Evolutionary conservation across 1,139 yeast species (phyloP).

Genomic region (Hansenula sp.): DNA sequence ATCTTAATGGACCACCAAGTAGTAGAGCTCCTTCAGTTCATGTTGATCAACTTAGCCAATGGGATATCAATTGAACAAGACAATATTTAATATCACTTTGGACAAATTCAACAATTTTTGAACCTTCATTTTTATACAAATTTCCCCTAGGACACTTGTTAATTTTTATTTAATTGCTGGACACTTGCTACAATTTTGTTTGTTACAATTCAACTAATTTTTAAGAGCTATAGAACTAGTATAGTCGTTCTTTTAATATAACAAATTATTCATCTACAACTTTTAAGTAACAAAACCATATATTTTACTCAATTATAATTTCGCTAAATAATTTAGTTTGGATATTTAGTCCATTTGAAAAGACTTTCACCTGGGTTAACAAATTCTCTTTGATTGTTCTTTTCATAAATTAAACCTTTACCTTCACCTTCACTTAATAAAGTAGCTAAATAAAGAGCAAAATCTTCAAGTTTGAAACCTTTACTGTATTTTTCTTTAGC

Average conservation of each 20-base stretch:
- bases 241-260: too few species aligned
- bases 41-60: constrained; percentile 23
- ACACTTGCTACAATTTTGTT: neutral
- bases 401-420: constrained; percentile 32
- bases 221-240: too few species aligned
- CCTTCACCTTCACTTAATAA: constrained; percentile 34
- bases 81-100: neutral
- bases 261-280: neutral
- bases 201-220: too few species aligned
- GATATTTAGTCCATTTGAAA: constrained; percentile 45
- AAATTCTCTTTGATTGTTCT: constrained; percentile 39
- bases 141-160: neutral
- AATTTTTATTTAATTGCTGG: neutral
- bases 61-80: neutral
- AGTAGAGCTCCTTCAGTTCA: constrained; percentile 29
- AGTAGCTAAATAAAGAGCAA: constrained; percentile 32
- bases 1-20: constrained; percentile 15
- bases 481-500: constrained; percentile 27
- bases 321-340: too few species aligned
- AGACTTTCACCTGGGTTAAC: constrained; percentile 49
- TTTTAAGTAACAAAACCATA: too few species aligned
- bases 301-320: too few species aligned
- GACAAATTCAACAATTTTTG: neutral
- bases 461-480: constrained; percentile 26
- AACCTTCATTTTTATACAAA: neutral